phyloP scores from a whole-genome alignment of 495 filamentous ascomycete species.

The Aspergillus panamensis region DNA sequence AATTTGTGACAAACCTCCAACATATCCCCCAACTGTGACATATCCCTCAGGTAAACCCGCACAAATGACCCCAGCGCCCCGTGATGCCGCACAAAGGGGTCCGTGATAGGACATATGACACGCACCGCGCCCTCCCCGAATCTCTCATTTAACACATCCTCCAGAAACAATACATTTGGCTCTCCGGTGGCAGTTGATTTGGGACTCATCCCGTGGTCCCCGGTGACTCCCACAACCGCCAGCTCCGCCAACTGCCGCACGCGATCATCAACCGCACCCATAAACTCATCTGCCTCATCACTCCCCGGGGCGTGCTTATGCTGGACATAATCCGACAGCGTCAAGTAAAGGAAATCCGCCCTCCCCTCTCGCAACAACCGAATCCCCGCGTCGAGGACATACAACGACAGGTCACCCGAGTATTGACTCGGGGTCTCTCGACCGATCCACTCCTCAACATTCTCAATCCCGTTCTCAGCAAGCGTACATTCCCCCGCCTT shows the following conservation, averaged over 20 bases:
- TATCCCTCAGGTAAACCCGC: not conserved
- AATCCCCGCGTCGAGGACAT: not conserved
- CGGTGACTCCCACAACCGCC: not conserved
- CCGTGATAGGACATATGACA: not conserved
- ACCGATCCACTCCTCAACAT: not conserved
- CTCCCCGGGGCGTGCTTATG: not conserved
- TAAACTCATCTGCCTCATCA: not conserved
- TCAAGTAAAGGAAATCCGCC: slow-evolving; percentile 39
- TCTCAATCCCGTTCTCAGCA: not conserved
- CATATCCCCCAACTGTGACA: not conserved
- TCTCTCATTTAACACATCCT: not conserved
- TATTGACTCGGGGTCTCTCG: not conserved
- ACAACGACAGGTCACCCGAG: not conserved
- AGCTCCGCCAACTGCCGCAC: not conserved
- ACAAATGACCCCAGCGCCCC: not conserved
- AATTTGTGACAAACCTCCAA: not conserved
- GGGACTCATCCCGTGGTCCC: not conserved
- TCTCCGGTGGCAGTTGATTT: not conserved
- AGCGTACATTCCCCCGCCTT: not conserved
- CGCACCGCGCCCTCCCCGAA: not conserved
- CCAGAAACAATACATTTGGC: not conserved
- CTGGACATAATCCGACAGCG: slow-evolving; percentile 37
- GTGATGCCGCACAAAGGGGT: not conserved
- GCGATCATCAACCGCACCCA: not conserved
- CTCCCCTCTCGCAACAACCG: slow-evolving; percentile 26